Evolutionary conservation across 768 basidiomycete genomes (phyloP), one percentile per base, ranked within the genome.

Genomic region (Lactarius psammicola): DNA sequence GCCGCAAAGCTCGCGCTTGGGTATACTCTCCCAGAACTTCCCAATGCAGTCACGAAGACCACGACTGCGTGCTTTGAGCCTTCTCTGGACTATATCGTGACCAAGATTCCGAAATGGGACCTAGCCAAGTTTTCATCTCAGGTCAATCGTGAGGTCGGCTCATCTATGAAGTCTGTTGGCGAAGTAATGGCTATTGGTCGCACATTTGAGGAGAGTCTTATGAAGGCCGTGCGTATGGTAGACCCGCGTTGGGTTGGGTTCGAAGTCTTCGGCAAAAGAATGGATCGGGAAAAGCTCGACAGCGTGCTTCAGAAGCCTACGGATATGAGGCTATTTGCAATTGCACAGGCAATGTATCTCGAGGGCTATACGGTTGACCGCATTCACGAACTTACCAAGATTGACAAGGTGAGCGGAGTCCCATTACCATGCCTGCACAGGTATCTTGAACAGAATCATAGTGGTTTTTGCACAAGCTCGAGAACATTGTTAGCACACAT

Each of bases 151-250:
- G 88, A 94, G 74, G 87, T 98, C 60, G 97, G 96, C 30, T 98
- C 95, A 3, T 87, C 96, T 20, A 98, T 99, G 97, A 99, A 99
- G 78, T 95, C 93, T 18, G 97, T 99, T 62, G 97, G 97, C 62
- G 97, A 99, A 77, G 96, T 99, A 74, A 99, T 99, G 97, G 96
- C 96, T 70, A 98, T 99, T 72, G 97, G 97, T 42, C 90, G 97
- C 70, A 99, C 97, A 1, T 99, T 98, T 71, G 97, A 99, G 78
- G 97, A 99, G 76, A 94, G 92, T 73, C 81, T 99, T 73, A 97
- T 98, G 76, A 99, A 99, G 78, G 97, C 97, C 56, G 91, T 99
- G 67, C 90, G 97, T 68, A 94, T 97, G 80, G 91, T 98, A 42
- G 96, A 98, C 76, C 97, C 97, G 33, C 86, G 92, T 34, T 99